Percentiles rank a stretch among this genome's conserved stretches.
phyloP scores from a whole-genome alignment of 2,329 filamentous ascomycete genomes.

The Xylaria sp. region DNA sequence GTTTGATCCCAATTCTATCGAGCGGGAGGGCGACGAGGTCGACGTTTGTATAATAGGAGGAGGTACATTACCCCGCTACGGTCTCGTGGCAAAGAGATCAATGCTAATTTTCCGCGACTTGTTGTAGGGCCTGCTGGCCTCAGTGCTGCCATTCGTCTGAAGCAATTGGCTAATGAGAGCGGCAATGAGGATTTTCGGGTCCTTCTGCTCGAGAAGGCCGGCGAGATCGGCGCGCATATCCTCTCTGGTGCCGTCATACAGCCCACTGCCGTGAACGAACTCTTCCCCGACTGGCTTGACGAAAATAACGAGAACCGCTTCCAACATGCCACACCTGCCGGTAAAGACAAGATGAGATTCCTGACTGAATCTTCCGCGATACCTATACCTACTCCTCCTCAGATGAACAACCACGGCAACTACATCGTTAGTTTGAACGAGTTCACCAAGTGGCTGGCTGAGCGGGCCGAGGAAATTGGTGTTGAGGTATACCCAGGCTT shows the following conservation, averaged over 20 bases:
- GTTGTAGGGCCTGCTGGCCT: constrained; percentile 82
- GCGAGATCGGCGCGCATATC: constrained; percentile 93
- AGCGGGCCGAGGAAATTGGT: constrained; percentile 93
- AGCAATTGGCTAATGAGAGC: constrained; percentile 92
- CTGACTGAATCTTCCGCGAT: constrained; percentile 81
- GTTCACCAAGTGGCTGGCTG: constrained; percentile 93
- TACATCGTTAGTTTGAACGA: constrained; percentile 97
- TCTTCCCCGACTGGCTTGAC: constrained; percentile 91
- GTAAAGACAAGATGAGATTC: constrained; percentile 88
- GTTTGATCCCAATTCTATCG: constrained; percentile 71
- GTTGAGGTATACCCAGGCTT: constrained; percentile 98
- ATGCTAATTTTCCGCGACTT: constrained; percentile 6
- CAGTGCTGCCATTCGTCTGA: constrained; percentile 89
- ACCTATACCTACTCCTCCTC: constrained; percentile 85
- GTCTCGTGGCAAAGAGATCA: not conserved
- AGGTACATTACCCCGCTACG: constrained; percentile 53
- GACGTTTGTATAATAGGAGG: constrained; percentile 97
- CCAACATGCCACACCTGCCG: constrained; percentile 83
- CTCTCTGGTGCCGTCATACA: constrained; percentile 95
- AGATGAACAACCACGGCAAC: constrained; percentile 98
- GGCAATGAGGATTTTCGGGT: constrained; percentile 97
- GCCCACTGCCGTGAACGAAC: constrained; percentile 83
- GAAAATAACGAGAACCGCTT: constrained; percentile 89
- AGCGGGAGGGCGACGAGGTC: constrained; percentile 90
- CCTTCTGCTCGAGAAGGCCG: constrained; percentile 90